Conservation (phyloP, 148 eudicot species). For the Rhododendron henanense region DNA sequence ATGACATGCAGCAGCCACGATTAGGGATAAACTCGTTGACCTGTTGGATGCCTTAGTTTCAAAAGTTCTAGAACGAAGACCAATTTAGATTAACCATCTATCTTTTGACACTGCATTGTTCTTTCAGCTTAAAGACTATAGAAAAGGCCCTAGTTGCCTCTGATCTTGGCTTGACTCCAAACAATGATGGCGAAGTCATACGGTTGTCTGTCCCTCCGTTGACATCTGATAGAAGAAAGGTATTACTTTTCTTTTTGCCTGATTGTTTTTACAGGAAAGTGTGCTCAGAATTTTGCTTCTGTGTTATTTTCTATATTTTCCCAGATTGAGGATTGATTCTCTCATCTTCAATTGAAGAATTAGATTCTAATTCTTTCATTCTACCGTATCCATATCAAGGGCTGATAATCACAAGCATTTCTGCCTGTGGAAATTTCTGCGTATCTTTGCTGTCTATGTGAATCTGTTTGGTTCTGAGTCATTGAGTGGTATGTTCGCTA, state of each 20-base stretch:
- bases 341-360: neutral
- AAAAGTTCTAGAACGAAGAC: neutral
- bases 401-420: neutral
- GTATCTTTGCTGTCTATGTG: neutral
- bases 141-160: slow-evolving; percentile 94
- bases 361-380: neutral
- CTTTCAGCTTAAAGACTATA: slow-evolving; percentile 78
- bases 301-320: neutral
- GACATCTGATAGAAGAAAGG: slow-evolving; percentile 96
- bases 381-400: neutral
- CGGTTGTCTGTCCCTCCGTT: slow-evolving; percentile 80
- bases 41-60: slow-evolving; percentile 1
- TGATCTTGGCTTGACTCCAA: slow-evolving; percentile 79
- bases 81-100: neutral
- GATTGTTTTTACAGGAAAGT: neutral
- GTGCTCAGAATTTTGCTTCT: neutral
- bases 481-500: neutral
- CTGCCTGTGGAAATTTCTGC: neutral
- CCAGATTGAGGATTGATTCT: neutral
- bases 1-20: neutral
- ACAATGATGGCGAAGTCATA: slow-evolving; percentile 91
- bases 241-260: slow-evolving; percentile 24
- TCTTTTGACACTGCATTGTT: neutral
- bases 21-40: slow-evolving; percentile 1
- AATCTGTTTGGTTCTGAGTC: neutral